Evolutionary conservation across 2,329 filamentous ascomycete species (phyloP).

Genomic region (Penicillium sp.): DNA sequence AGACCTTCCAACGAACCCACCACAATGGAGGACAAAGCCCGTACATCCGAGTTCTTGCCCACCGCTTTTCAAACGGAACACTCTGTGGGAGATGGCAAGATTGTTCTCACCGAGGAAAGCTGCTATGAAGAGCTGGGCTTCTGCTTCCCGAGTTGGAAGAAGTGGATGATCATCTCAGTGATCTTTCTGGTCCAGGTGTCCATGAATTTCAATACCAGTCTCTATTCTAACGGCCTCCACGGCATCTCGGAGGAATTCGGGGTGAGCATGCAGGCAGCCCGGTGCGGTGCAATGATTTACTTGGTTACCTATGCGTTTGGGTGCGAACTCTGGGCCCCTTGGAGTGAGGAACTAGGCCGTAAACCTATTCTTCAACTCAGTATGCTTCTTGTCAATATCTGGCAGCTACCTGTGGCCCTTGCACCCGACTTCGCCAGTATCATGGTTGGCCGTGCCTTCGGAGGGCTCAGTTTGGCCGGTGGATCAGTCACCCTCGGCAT

Average conservation of each 20-base stretch:
- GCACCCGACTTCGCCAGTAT: slow-evolving; percentile 74
- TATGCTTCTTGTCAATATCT: slow-evolving; percentile 77
- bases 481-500: slow-evolving; percentile 75
- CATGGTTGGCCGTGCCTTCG: slow-evolving; percentile 71
- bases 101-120: slow-evolving; percentile 57
- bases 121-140: slow-evolving; percentile 70
- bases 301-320: slow-evolving; percentile 81
- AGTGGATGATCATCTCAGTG: slow-evolving; percentile 74
- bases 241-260: slow-evolving; percentile 70
- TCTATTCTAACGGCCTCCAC: slow-evolving; percentile 70
- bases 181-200: slow-evolving; percentile 76
- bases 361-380: slow-evolving; percentile 75
- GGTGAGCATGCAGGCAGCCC: slow-evolving; percentile 70
- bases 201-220: slow-evolving; percentile 78
- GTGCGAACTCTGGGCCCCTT: slow-evolving; percentile 86
- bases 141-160: slow-evolving; percentile 61
- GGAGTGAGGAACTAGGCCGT: slow-evolving; percentile 81
- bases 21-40: too few relatives aligned
- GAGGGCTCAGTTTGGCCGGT: slow-evolving; percentile 72
- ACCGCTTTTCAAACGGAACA: too few relatives aligned
- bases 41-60: too few relatives aligned
- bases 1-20: too few relatives aligned
- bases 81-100: slow-evolving; percentile 36
- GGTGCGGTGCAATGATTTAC: slow-evolving; percentile 77
- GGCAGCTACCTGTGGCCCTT: slow-evolving; percentile 72